Percentiles rank a stretch among this genome's conserved stretches.
Evolutionary conservation across 2,329 filamentous ascomycete species (phyloP).

Genomic region (Clonostachys chloroleuca): DNA sequence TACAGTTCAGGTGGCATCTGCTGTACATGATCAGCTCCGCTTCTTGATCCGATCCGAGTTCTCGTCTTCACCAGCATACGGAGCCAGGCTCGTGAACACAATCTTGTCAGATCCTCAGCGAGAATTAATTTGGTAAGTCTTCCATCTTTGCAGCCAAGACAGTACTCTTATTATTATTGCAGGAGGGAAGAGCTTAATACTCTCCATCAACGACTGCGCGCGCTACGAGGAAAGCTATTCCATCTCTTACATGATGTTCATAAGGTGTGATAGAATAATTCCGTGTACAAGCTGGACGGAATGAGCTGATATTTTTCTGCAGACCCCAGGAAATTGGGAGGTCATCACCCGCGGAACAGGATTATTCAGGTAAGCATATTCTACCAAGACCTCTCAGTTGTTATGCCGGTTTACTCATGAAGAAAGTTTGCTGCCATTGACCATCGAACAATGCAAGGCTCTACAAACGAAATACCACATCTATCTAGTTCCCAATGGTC

Average conservation of each 20-base stretch:
- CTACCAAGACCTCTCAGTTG: neutral
- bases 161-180: neutral
- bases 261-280: neutral
- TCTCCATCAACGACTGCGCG: neutral
- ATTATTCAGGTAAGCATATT: neutral
- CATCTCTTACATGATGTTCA: neutral
- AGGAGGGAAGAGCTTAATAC: neutral
- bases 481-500: neutral
- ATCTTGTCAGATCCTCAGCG: neutral
- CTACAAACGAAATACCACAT: neutral
- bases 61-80: neutral
- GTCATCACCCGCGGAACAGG: neutral
- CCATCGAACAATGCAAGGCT: neutral
- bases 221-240: neutral
- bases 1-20: neutral
- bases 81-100: neutral
- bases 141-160: neutral
- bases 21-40: neutral
- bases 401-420: neutral
- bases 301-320: neutral
- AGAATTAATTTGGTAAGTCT: neutral
- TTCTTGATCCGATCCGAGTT: neutral
- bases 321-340: neutral
- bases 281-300: too few species aligned
- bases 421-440: neutral